Evolutionary conservation across 108 stramenopile species (phyloP), one percentile per base, ranked within the genome.

Genomic region (Skeletonema menzelii): DNA sequence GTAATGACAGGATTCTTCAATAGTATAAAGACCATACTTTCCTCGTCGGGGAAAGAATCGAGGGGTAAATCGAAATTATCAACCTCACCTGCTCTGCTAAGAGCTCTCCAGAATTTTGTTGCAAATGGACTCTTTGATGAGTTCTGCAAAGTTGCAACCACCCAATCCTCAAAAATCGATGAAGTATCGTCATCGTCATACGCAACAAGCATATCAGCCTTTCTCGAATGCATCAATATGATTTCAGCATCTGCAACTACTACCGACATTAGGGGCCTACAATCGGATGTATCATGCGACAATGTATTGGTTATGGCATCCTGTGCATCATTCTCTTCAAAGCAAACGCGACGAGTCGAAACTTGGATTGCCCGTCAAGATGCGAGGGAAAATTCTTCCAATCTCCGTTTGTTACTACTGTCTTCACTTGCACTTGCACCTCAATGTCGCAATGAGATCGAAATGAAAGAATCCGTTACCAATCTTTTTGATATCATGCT

Each of bases 21-120:
- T 46, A 76, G 67, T 17, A 31, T 74, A 13, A 64, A 85, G 32
- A 61, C 61, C 2, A 61, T 65, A 6, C 59, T 83, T 44, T 30
- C 63, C 3, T 49, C 80, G 46, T 57, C 66, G 1, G 63, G 59
- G 5, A 58, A 34, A 69, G 70, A 46, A 64, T 75, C 26, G 47
- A 86, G 65, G 27, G 31, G 14, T 20, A 70, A 38, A 7, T 78
- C 24, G 22, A 76, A 60, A n/a, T 56, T 58, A 73, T 19, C 44
- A 49, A 60, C 84, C 3, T 85, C 88, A 19, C 86, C 88, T 6
- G 86, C 85, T 22, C 46, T 75, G 8, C 42, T 82, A 12, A 81
- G 73, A 57, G 55, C 75, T 65, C 31, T 87, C 17, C 82, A 75
- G 32, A 68, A 75, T 8, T 81, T 85, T 27, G 46, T 87, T 13